Evolutionary conservation across 1,284 basidiomycete species (phyloP).

Genomic region (Heimioporus punctisporus): DNA sequence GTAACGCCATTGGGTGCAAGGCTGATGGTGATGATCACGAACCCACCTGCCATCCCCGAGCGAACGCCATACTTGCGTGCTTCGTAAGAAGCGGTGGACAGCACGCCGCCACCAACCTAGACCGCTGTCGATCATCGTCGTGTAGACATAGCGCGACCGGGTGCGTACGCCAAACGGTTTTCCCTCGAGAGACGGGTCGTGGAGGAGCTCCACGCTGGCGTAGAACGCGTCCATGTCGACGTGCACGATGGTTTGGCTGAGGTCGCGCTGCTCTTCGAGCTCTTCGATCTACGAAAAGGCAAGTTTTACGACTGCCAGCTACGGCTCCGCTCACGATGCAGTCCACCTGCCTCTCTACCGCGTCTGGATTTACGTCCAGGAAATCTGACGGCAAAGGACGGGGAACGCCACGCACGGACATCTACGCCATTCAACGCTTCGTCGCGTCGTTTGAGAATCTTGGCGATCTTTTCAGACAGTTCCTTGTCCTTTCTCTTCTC

Average conservation of each 20-base stretch:
- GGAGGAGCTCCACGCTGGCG: constrained; percentile 77
- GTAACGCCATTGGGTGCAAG: constrained; percentile 1
- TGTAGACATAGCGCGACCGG: neutral
- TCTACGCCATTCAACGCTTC: constrained; percentile 59
- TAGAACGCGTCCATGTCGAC: constrained; percentile 87
- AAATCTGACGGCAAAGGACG: neutral
- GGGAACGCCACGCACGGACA: constrained; percentile 47
- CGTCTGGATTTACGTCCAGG: constrained; percentile 13
- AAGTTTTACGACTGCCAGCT: constrained; percentile 10
- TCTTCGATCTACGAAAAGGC: constrained; percentile 58
- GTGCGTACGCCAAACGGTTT: constrained; percentile 85
- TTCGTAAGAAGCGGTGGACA: constrained; percentile 91
- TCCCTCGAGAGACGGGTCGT: constrained; percentile 78
- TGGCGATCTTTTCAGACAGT: constrained; percentile 70
- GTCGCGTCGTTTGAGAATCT: constrained; percentile 67
- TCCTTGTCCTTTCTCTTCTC: constrained; percentile 86
- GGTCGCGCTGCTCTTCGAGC: constrained; percentile 78
- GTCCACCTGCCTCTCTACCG: constrained; percentile 29
- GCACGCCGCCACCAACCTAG: constrained; percentile 78
- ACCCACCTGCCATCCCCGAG: constrained; percentile 84
- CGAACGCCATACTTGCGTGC: constrained; percentile 89
- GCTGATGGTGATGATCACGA: neutral
- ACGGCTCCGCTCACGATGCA: constrained; percentile 19
- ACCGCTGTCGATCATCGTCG: neutral
- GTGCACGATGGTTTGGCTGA: constrained; percentile 85